A percentile compares a stretch with the other conserved stretches of the same genome.
These are phyloP conservation scores for Hydnomerulius pinastri DNA, from an alignment of 768 basidiomycete species.

Conservation along the genomic window DNA sequence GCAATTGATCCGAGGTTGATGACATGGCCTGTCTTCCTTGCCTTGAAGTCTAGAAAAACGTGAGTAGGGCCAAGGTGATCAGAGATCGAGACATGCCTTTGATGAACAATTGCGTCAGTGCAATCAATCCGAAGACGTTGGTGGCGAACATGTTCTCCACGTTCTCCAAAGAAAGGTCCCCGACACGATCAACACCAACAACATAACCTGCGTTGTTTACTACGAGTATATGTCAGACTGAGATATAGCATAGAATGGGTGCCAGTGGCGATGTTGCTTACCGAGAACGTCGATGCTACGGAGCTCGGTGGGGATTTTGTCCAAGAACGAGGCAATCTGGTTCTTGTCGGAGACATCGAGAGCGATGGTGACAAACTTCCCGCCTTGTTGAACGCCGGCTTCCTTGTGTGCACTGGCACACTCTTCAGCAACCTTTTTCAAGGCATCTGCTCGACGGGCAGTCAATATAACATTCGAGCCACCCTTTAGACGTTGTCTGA, in stretches of 20 bases:
- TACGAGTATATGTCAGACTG: slow-evolving; percentile 10
- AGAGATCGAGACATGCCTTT: slow-evolving; percentile 39
- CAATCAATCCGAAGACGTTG: slow-evolving; percentile 83
- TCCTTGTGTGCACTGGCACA: slow-evolving; percentile 72
- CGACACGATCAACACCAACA: slow-evolving; percentile 83
- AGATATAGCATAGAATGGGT: neutral
- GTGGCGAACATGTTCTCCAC: slow-evolving; percentile 83
- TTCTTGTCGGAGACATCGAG: slow-evolving; percentile 80
- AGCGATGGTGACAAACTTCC: slow-evolving; percentile 69
- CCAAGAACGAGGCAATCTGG: slow-evolving; percentile 69
- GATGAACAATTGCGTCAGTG: slow-evolving; percentile 75
- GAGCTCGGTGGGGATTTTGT: slow-evolving; percentile 69
- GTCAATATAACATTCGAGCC: slow-evolving; percentile 87
- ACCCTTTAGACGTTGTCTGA: slow-evolving; percentile 47
- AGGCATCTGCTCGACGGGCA: slow-evolving; percentile 73
- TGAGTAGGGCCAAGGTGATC: slow-evolving; percentile 9
- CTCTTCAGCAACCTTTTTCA: slow-evolving; percentile 68
- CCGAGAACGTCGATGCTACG: slow-evolving; percentile 82
- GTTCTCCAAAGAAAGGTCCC: slow-evolving; percentile 74
- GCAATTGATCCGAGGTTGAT: slow-evolving; percentile 97
- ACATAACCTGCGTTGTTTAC: slow-evolving; percentile 91
- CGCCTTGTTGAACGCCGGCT: slow-evolving; percentile 73
- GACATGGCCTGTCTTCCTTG: slow-evolving; percentile 76
- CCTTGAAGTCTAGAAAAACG: slow-evolving; percentile 65
- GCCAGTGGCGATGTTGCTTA: slow-evolving; percentile 33